Evolutionary conservation across 805 yeast genomes (phyloP), one percentile per base, ranked within the genome.

Genomic region (Pichia membranifaciens): DNA sequence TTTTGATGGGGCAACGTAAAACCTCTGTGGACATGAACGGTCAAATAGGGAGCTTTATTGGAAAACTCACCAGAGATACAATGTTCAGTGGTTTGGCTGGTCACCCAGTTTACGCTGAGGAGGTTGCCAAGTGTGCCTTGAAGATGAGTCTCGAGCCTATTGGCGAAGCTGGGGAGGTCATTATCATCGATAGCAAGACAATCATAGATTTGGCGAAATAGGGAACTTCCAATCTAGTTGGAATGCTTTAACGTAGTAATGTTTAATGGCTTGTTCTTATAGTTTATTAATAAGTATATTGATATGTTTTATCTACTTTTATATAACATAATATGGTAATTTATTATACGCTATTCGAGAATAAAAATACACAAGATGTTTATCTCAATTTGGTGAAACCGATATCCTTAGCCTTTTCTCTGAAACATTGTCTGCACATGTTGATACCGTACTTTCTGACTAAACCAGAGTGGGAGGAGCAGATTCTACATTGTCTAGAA

Each of bases 401-500:
- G 73, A 93, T 93, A 78, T 93, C 98, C 74, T 79, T 72, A 69
- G 99, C 98, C 80, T 82, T 91, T 81, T 93, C 99, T 84, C 99
- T 90, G 98, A 93, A 93, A 80, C 96, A 91, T 82, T 93, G 99
- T 87, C 99, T 95, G 81, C 97, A 91, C 83, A 93, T 82, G 90
- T 89, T 84, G 72, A 93, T 80, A 71, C 95, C 99, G 93, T 93
- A 93, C 82, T 93, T 93, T 88, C 99, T 91, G 84, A 93, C 87
- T 75, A 93, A 87, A 83, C 98, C 98, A 67, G 87, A 75, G 90
- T 91, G 97, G 76, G 98, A 87, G 68, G 96, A 81, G 74, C 96
- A 88, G 82, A 91, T 90, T 77, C 98, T 93, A 83, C 98, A 93
- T 81, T 87, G 93, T 82, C 99, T 96, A 70, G 98, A 87, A 80